phyloP scores from a whole-genome alignment of 1,284 basidiomycete species.

The Cerioporus squamosus region DNA sequence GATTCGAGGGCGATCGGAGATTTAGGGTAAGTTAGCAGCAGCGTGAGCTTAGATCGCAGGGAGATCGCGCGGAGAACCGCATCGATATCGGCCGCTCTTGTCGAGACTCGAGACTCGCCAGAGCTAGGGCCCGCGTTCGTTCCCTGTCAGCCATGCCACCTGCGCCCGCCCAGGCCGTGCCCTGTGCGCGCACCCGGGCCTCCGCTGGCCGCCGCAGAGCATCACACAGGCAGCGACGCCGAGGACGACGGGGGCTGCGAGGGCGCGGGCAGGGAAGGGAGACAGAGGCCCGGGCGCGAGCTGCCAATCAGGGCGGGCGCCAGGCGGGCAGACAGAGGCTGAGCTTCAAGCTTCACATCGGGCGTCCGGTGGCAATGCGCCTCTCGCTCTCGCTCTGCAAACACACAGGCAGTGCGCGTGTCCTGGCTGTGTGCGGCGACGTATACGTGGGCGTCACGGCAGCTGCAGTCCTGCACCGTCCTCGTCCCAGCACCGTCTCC shows the following conservation, averaged over 20 bases:
- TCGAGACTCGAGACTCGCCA: not conserved
- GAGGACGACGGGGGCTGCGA: not conserved
- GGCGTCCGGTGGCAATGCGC: conserved; percentile 23
- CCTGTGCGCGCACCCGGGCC: not conserved
- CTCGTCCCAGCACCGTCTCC: too few species aligned
- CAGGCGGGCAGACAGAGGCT: not conserved
- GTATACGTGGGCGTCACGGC: too few species aligned
- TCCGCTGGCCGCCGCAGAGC: too few species aligned
- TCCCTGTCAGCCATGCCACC: too few species aligned
- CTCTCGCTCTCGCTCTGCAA: not conserved
- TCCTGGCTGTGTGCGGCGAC: conserved; percentile 2
- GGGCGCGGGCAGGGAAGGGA: not conserved
- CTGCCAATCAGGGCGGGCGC: not conserved
- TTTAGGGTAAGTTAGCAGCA: conserved; percentile 10
- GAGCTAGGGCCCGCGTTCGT: too few species aligned
- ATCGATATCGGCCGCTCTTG: not conserved
- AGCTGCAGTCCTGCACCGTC: too few species aligned
- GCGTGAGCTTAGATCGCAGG: conserved; percentile 16
- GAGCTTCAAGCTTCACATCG: too few species aligned
- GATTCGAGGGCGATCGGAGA: conserved; percentile 17
- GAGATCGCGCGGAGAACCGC: conserved; percentile 13
- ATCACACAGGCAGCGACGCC: not conserved
- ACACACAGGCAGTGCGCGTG: conserved; percentile 12
- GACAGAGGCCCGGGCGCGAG: too few species aligned
- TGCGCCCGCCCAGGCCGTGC: too few species aligned